phyloP scores from a whole-genome alignment of 1,139 yeast genomes.

The Zygoascus meyerae region DNA sequence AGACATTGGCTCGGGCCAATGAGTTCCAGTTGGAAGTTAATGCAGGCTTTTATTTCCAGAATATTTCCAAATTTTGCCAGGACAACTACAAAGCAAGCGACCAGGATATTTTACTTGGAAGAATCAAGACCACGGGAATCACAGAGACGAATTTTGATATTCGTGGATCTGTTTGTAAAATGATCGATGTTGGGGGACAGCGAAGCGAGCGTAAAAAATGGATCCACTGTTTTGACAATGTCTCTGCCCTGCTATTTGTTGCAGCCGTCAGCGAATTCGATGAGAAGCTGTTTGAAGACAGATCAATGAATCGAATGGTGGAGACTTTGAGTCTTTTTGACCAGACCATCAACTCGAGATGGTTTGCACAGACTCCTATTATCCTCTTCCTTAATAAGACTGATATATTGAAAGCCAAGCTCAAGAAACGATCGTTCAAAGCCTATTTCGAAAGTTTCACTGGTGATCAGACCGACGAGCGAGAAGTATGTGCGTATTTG shows the following conservation, averaged over 20 bases:
- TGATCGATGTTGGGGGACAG: slow-evolving; percentile 96
- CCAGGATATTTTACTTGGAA: slow-evolving; percentile 78
- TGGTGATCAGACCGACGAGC: slow-evolving; percentile 15
- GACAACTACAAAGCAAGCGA: slow-evolving; percentile 67
- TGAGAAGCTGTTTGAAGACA: slow-evolving; percentile 87
- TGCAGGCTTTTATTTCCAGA: slow-evolving; percentile 70
- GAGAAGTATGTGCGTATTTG: slow-evolving; percentile 26
- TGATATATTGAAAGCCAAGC: slow-evolving; percentile 71
- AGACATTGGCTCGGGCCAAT: slow-evolving; percentile 58
- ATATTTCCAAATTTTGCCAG: slow-evolving; percentile 56
- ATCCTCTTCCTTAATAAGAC: slow-evolving; percentile 84
- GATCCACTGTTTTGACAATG: slow-evolving; percentile 93
- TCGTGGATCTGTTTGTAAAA: slow-evolving; percentile 57
- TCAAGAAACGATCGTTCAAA: slow-evolving; percentile 44
- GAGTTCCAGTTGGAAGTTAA: slow-evolving; percentile 81
- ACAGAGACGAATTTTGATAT: slow-evolving; percentile 79
- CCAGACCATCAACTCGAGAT: slow-evolving; percentile 74
- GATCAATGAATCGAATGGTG: slow-evolving; percentile 80
- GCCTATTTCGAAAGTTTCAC: slow-evolving; percentile 12
- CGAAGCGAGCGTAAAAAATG: slow-evolving; percentile 89
- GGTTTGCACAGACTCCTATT: slow-evolving; percentile 84
- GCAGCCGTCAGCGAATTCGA: slow-evolving; percentile 90
- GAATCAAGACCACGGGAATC: slow-evolving; percentile 94
- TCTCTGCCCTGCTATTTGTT: slow-evolving; percentile 86
- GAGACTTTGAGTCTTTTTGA: slow-evolving; percentile 84